phyloP scores from a whole-genome alignment of 2,329 filamentous ascomycete species.

The Aureobasidium sp. region DNA sequence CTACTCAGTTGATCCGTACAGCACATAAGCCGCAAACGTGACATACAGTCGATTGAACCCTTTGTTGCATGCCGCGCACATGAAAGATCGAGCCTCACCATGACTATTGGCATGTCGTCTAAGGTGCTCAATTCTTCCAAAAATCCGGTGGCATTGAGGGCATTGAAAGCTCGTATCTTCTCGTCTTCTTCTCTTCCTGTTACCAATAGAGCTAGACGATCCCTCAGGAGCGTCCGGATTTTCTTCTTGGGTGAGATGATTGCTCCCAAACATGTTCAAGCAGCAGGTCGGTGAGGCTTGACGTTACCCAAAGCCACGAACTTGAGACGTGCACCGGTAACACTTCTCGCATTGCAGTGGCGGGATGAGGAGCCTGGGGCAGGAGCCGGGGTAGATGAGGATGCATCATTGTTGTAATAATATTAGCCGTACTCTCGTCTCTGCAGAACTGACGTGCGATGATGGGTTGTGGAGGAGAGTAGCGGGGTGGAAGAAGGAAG shows the following conservation, averaged over 20 bases:
- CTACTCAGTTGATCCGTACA: no score
- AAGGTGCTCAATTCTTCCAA: slow-evolving; percentile 21
- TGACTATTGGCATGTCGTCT: slow-evolving; percentile 22
- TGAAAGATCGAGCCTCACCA: slow-evolving; percentile 18
- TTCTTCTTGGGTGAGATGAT: not conserved
- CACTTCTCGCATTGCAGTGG: not conserved
- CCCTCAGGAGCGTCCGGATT: not conserved
- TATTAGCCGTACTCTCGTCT: not conserved
- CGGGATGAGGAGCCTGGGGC: not conserved
- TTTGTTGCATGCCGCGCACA: slow-evolving; percentile 19
- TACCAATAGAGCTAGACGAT: not conserved
- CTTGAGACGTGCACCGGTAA: not conserved
- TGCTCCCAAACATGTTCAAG: slow-evolving; percentile 1
- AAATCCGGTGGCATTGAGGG: slow-evolving; percentile 17
- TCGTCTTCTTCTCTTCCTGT: slow-evolving; percentile 13
- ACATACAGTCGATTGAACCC: slow-evolving; percentile 20
- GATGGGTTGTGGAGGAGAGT: not conserved
- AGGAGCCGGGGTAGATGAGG: not conserved
- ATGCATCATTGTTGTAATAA: not conserved
- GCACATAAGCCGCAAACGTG: not conserved
- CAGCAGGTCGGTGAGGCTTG: slow-evolving; percentile 2
- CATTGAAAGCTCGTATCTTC: slow-evolving; percentile 15
- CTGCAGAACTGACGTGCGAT: not conserved
- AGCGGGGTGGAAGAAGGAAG: not conserved
- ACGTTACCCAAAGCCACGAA: slow-evolving; percentile 1